Base-by-base conservation (phyloP, 2,329 filamentous ascomycete species). In the Aspergillus neotritici region DNA sequence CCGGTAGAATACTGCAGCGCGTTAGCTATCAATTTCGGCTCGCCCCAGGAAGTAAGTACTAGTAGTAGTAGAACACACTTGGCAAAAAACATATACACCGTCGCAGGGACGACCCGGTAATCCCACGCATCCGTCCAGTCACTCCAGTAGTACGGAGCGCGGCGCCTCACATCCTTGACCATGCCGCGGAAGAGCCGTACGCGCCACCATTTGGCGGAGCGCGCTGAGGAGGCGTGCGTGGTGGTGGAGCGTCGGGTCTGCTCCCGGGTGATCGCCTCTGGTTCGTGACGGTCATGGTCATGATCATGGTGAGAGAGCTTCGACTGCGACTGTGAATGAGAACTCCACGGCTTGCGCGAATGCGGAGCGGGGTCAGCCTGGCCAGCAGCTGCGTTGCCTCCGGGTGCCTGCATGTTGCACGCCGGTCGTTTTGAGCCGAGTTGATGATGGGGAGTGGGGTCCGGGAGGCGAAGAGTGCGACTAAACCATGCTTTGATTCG, bases 71-170 rank as follows among this genome's bases (percentile, higher is more conserved):
- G 35, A 37, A 59, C 75, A 60, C 75, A 91, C 87, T 94, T 94
- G 50, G 88, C 87, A 76, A 94, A 94, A 71, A 93, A 94, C 86
- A 94, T 94, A 68, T 94, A 94, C 25, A 94, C 72, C 8, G 88
- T 94, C 12, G 87, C 87, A 1, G 88, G 88, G 31, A 94, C 77
- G 33, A 94, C 86, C 41, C 88, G 80, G 70, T 94, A 94, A 62
- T 94, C 86, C 86, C 86, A 93, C 1, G 88, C 88, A 70, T 94
- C 88, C 13, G 63, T 73, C 86, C 86, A 94, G 65, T 94, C 88
- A 65, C 84, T 90, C 67, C 70, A 73, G 61, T 93, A 94, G 62
- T 77, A 94, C 1, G 88, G 88, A 6, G 77, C 76, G 49, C 88
- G 73, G 45, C 87, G 80, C 51, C 80, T 80, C 29, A 94, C 58